Base-by-base conservation (phyloP, 768 basidiomycete genomes). In the Amanita jacksonii region DNA sequence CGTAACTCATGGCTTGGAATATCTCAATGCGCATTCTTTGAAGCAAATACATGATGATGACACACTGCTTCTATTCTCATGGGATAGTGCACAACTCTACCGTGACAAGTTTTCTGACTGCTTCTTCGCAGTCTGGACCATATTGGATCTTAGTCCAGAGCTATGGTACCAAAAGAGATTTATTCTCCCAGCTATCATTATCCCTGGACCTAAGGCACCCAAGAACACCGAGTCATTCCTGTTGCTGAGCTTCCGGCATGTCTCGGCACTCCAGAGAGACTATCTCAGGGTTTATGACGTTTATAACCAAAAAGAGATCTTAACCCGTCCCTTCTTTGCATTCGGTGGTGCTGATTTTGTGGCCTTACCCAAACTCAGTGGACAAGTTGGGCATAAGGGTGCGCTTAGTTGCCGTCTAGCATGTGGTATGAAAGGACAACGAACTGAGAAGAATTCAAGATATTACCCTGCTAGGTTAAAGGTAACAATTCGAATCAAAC, bases 41-140 rank as follows among this genome's bases (percentile, higher is more conserved):
- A 13, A 18, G 13, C 16, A 45, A 15, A 62, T 68, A 8, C 48
- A 38, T 3, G 30, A 43, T 4, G 48, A 53, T 41, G 62, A 70
- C 33, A 60, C 59, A 0, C 42, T 66, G 4, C 49, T 70, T 1
- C 54, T 68, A 47, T 46, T 63, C 0, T 69, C 66, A 0, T 50
- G 67, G 9, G 65, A 73, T 41, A 65, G 69, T 0, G 62, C 63
- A 0, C 69, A 73, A 45, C 59, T 73, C 3, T 68, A 67, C 46
- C 43, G 41, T 3, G 54, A 54, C 51, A 70, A 69, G 48, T 32
- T 12, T 4, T 59, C 67, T 3, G 59, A 63, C 47, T 59, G 59
- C 41, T 60, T 57, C 57, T 59, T 62, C 9, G 59, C 52, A 31
- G 63, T 70, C 0, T 68, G 64, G 64, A 43, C 71, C 1, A 28